These are phyloP conservation scores for Grifola frondosa DNA, from an alignment of 1,284 basidiomycete species.

Conservation along the genomic window DNA sequence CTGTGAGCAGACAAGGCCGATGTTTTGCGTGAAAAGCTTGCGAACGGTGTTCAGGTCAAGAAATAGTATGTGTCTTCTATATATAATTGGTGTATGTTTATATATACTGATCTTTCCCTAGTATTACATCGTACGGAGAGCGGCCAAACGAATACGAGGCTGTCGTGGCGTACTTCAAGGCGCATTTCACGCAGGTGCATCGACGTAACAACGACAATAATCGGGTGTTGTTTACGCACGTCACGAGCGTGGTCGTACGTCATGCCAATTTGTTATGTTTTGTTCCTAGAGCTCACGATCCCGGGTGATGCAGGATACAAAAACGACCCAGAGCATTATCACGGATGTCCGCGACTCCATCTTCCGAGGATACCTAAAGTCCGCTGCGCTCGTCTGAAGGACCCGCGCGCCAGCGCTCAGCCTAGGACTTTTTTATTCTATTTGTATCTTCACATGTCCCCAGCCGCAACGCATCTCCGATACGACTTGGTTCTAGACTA, in stretches of 20 bases:
- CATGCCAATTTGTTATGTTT: slow-evolving; percentile 1
- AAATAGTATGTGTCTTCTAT: slow-evolving; percentile 62
- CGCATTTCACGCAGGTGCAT: slow-evolving; percentile 81
- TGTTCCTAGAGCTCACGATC: neutral
- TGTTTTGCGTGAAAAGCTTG: slow-evolving; percentile 67
- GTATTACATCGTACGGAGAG: slow-evolving; percentile 80
- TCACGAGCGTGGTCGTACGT: slow-evolving; percentile 76
- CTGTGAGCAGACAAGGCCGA: slow-evolving; percentile 67
- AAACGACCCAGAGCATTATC: slow-evolving; percentile 78
- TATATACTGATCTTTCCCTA: slow-evolving; percentile 27
- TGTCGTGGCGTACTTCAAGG: slow-evolving; percentile 78
- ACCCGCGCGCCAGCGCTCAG: neutral
- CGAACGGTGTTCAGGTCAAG: slow-evolving; percentile 61
- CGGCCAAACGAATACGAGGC: slow-evolving; percentile 77
- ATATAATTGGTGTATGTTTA: neutral
- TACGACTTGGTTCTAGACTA: too few species aligned
- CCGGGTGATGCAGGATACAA: slow-evolving; percentile 57
- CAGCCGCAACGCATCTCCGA: too few species aligned
- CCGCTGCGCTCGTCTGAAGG: slow-evolving; percentile 32
- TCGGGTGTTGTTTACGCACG: slow-evolving; percentile 74
- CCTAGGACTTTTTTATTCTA: slow-evolving; percentile 15
- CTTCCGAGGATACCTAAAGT: slow-evolving; percentile 36
- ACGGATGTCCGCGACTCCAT: slow-evolving; percentile 53
- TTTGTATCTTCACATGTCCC: too few species aligned
- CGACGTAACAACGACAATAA: slow-evolving; percentile 74